Percentiles rank a stretch among this genome's conserved stretches.
Conservation (phyloP, 192 early-diverging fungal genomes). For the Entomortierella beljakovae region DNA sequence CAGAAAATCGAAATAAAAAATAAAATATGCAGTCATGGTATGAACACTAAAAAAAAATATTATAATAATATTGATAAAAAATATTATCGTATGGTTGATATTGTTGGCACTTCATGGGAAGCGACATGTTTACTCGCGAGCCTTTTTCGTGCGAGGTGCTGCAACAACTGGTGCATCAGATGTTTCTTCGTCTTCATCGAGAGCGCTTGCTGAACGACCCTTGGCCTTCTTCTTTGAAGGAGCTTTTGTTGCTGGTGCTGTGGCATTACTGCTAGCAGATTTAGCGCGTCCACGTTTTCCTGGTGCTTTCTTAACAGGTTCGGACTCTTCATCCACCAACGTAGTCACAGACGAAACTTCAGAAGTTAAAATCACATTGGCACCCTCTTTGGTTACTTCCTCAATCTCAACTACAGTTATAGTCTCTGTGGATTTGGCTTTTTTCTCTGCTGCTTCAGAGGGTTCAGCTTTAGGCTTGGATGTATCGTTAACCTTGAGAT, state of each 20-base stretch:
- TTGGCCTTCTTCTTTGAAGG: slow-evolving; percentile 46
- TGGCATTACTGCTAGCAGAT: neutral
- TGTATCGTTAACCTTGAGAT: slow-evolving; percentile 23
- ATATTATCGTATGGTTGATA: too few species aligned
- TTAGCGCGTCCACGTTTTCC: slow-evolving; percentile 47
- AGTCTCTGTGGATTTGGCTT: neutral
- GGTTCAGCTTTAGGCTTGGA: neutral
- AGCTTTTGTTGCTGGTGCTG: slow-evolving; percentile 22
- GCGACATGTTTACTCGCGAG: slow-evolving; percentile 46
- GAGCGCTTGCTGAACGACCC: slow-evolving; percentile 31
- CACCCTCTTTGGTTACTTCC: neutral
- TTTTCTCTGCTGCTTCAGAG: neutral
- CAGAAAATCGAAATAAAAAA: too few species aligned
- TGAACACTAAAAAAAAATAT: too few species aligned
- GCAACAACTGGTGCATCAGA: neutral
- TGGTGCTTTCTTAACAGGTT: slow-evolving; percentile 29
- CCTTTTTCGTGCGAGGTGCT: slow-evolving; percentile 36
- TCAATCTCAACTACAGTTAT: slow-evolving; percentile 2
- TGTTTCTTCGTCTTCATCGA: slow-evolving; percentile 37
- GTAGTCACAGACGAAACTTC: slow-evolving; percentile 39
- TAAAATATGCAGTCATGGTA: too few species aligned
- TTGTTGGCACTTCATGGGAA: too few species aligned
- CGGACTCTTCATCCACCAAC: slow-evolving; percentile 32
- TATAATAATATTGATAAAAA: too few species aligned
- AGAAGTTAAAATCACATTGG: slow-evolving; percentile 18